These are phyloP conservation scores for Acanthamoeba healyi DNA, from an alignment of 208 protist species.

Conservation along the genomic window DNA sequence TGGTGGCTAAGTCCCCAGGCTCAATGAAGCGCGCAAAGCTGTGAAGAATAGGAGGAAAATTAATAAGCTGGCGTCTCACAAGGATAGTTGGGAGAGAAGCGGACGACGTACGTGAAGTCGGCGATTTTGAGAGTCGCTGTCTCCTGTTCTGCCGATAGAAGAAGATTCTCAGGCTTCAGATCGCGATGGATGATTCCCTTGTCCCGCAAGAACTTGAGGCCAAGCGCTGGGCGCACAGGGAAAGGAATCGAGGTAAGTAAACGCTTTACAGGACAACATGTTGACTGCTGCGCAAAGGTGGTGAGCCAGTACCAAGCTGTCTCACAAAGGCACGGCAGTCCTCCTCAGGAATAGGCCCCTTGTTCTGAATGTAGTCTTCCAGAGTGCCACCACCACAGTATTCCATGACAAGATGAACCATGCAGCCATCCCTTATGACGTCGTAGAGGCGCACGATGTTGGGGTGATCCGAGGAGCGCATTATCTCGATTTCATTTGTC, in stretches of 20 bases:
- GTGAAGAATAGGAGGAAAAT: not conserved
- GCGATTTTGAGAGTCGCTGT: constrained; percentile 44
- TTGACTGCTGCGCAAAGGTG: no score
- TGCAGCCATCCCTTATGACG: constrained; percentile 27
- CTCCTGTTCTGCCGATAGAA: not conserved
- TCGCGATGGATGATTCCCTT: constrained; percentile 74
- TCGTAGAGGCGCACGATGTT: constrained; percentile 73
- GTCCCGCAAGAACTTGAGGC: constrained; percentile 57
- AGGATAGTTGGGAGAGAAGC: not conserved
- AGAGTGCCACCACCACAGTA: constrained; percentile 63
- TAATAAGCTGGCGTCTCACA: not conserved
- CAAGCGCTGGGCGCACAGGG: not conserved
- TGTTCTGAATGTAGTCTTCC: constrained; percentile 16
- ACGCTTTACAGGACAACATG: no score
- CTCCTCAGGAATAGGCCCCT: not conserved
- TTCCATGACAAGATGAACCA: constrained; percentile 58
- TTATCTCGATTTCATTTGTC: constrained; percentile 69
- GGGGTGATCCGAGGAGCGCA: constrained; percentile 63
- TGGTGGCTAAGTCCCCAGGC: constrained; percentile 61
- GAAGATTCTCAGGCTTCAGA: constrained; percentile 68
- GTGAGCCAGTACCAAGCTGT: constrained; percentile 75
- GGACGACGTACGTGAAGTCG: constrained; percentile 73
- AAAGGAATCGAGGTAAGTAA: not conserved
- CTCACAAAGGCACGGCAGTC: not conserved
- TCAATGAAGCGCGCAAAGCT: constrained; percentile 73